Percentiles rank a stretch among this genome's conserved stretches.
Evolutionary conservation across 805 yeast species (phyloP).

Genomic region (Allodekkera sacchari): DNA sequence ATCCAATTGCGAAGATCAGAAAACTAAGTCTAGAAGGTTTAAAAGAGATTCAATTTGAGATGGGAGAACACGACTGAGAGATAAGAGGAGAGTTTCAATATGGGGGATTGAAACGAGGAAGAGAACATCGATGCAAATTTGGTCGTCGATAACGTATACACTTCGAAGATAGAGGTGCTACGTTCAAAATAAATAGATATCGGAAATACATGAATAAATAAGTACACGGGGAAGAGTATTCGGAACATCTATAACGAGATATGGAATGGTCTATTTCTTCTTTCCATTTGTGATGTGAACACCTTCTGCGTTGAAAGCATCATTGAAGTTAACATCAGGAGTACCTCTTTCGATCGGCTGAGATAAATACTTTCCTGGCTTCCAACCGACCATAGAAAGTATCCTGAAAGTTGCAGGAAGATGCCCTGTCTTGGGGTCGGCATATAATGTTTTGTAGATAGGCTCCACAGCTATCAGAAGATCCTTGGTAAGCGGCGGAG

Average conservation of each 20-base stretch:
- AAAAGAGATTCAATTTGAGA: constrained; percentile 12
- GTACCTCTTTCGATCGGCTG: constrained; percentile 67
- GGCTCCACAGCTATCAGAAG: constrained; percentile 68
- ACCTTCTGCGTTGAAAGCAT: constrained; percentile 32
- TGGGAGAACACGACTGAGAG: neutral
- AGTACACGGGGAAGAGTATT: constrained; percentile 1
- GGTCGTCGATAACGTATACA: too few relatives aligned
- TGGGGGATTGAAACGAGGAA: neutral
- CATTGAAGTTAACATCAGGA: constrained; percentile 61
- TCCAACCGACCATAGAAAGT: constrained; percentile 87
- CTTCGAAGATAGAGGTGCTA: too few relatives aligned
- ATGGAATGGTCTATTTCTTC: neutral
- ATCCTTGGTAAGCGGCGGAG: constrained; percentile 45
- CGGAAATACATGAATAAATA: neutral
- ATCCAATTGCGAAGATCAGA: constrained; percentile 15
- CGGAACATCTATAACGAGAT: constrained; percentile 1
- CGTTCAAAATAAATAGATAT: too few relatives aligned
- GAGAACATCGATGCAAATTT: too few relatives aligned
- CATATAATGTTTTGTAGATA: constrained; percentile 64
- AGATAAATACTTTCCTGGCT: constrained; percentile 60
- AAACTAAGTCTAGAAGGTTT: constrained; percentile 14
- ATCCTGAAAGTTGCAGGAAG: constrained; percentile 78
- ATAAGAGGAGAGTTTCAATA: neutral
- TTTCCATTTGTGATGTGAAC: constrained; percentile 5
- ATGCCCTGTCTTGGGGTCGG: constrained; percentile 40